Percentiles rank a stretch among this genome's conserved stretches.
Evolutionary conservation across 768 basidiomycete species (phyloP).

Genomic region (Lactarius indigo): DNA sequence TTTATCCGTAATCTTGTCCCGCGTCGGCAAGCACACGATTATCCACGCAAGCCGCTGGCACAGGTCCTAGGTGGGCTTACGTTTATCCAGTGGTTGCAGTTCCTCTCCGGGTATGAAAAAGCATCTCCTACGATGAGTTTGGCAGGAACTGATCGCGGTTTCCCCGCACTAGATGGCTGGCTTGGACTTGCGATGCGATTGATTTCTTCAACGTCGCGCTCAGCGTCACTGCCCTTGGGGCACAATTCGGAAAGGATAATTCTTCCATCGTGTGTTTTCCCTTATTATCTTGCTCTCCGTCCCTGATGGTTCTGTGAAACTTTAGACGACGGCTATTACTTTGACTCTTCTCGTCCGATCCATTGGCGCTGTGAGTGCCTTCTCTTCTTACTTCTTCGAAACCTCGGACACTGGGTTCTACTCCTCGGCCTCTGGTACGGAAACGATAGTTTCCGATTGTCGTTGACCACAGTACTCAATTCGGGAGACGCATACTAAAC

Average conservation of each 20-base stretch:
- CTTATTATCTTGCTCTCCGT: background rate
- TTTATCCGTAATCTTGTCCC: constrained; percentile 20
- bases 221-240: constrained; percentile 44
- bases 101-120: constrained; percentile 47
- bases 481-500: background rate
- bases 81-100: constrained; percentile 50
- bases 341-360: constrained; percentile 91
- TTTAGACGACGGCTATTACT: constrained; percentile 76
- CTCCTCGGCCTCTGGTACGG: background rate
- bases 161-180: constrained; percentile 60
- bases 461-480: background rate
- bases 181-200: constrained; percentile 84
- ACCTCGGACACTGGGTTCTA: background rate
- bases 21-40: background rate
- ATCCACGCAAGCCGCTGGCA: constrained; percentile 33
- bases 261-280: constrained; percentile 41
- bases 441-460: background rate
- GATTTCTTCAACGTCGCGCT: constrained; percentile 82
- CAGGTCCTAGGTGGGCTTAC: constrained; percentile 41
- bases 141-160: background rate
- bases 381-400: background rate
- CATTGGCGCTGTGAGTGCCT: constrained; percentile 53
- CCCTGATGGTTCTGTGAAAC: background rate
- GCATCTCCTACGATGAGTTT: background rate
- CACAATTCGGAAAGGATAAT: constrained; percentile 43